phyloP scores from a whole-genome alignment of 75 land plant genomes.

The Cunninghamia lanceolata region DNA sequence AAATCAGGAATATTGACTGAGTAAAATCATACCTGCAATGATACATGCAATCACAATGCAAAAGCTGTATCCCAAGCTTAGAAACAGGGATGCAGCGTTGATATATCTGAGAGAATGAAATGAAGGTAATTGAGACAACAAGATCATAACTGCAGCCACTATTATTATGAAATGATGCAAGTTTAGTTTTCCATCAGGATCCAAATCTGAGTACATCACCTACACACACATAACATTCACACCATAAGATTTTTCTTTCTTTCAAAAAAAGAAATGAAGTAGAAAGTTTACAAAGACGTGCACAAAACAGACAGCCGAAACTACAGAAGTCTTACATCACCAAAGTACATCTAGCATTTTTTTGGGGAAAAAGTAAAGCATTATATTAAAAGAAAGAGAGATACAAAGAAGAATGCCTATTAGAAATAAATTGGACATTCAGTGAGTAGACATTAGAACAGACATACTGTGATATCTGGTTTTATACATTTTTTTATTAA shows the following conservation, averaged over 20 bases:
- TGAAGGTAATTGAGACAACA: conserved; percentile 79
- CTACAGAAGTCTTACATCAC: too few species aligned
- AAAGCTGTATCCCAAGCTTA: conserved; percentile 73
- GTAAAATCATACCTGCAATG: conserved; percentile 51
- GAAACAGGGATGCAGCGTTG: conserved; percentile 67
- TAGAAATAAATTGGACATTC: too few species aligned
- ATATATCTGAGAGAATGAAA: conserved; percentile 91
- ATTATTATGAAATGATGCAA: conserved; percentile 72
- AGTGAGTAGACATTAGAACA: too few species aligned
- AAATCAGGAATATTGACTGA: neutral
- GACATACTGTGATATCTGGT: too few species aligned
- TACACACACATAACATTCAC: neutral
- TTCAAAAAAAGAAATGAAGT: neutral
- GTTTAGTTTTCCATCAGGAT: conserved; percentile 59
- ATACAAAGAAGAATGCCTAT: too few species aligned
- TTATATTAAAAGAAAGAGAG: too few species aligned
- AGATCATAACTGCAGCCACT: conserved; percentile 61
- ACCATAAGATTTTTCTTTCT: neutral
- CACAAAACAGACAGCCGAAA: too few species aligned
- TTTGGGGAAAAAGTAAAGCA: too few species aligned
- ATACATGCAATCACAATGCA: conserved; percentile 67
- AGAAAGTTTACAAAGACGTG: neutral
- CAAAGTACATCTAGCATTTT: too few species aligned
- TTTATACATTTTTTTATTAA: too few species aligned
- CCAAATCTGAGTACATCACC: conserved; percentile 51